Conservation (phyloP, 495 filamentous ascomycete genomes). For the Pyrenula massariospora region DNA sequence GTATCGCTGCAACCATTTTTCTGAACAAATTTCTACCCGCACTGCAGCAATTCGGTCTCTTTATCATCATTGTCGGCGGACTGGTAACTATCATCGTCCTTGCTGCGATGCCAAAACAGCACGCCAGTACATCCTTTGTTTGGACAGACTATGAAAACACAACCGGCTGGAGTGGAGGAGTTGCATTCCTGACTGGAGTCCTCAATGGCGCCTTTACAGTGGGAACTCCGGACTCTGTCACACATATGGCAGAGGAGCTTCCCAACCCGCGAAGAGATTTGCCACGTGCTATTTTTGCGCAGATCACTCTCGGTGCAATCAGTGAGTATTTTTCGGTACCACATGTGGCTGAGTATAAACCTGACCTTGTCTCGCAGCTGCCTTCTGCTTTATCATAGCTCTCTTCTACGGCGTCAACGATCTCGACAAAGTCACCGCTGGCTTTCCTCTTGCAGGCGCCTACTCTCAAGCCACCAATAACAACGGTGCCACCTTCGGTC, state of each 20-base stretch:
- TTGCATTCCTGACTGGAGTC: constrained; percentile 71
- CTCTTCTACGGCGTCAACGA: constrained; percentile 41
- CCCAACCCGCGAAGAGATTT: constrained; percentile 34
- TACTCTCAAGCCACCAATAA: constrained; percentile 65
- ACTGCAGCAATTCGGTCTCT: constrained; percentile 54
- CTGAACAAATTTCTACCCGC: constrained; percentile 51
- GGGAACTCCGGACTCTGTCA: constrained; percentile 65
- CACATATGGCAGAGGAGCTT: constrained; percentile 76
- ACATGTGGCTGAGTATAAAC: constrained; percentile 29
- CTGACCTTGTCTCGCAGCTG: constrained; percentile 34
- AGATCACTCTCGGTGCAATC: background rate
- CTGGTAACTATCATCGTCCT: constrained; percentile 64
- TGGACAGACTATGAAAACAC: constrained; percentile 54
- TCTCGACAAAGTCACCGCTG: constrained; percentile 20
- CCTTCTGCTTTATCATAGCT: constrained; percentile 35
- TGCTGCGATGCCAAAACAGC: constrained; percentile 53
- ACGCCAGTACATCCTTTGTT: constrained; percentile 34
- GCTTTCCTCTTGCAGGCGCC: constrained; percentile 66
- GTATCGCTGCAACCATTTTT: constrained; percentile 34
- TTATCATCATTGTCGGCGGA: constrained; percentile 57
- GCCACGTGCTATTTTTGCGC: background rate
- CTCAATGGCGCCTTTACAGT: constrained; percentile 80
- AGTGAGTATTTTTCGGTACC: constrained; percentile 6
- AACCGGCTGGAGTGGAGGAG: constrained; percentile 57
- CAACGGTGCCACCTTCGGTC: constrained; percentile 41